Conservation (phyloP, 2,329 filamentous ascomycete species). For the Diatrype stigma region DNA sequence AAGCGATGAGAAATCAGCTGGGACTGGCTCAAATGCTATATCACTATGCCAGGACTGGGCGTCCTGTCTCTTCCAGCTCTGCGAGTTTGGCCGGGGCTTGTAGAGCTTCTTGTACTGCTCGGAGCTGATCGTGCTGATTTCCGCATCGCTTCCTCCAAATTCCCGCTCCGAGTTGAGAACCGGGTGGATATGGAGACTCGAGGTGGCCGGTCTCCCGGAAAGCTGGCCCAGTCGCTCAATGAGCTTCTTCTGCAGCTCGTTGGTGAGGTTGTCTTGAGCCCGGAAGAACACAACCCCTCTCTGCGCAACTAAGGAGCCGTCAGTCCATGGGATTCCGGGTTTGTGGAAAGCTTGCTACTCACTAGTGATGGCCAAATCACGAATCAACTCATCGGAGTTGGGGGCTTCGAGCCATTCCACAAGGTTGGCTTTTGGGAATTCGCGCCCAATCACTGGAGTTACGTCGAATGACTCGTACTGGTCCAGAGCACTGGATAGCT, state of each 20-base stretch:
- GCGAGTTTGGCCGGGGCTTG: slow-evolving; percentile 41
- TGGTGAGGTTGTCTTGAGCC: slow-evolving; percentile 40
- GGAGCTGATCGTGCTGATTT: slow-evolving; percentile 54
- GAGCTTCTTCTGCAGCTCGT: slow-evolving; percentile 39
- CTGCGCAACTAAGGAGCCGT: slow-evolving; percentile 33
- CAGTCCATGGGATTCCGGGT: slow-evolving; percentile 1
- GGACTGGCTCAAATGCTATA: slow-evolving; percentile 50
- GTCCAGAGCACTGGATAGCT: slow-evolving; percentile 38
- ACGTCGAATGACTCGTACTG: slow-evolving; percentile 31
- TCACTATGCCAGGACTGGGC: slow-evolving; percentile 49
- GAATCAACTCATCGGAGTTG: slow-evolving; percentile 28
- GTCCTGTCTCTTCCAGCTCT: slow-evolving; percentile 24
- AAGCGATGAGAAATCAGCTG: slow-evolving; percentile 50
- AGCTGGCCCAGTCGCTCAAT: slow-evolving; percentile 39
- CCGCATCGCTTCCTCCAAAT: slow-evolving; percentile 47
- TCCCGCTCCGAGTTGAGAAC: slow-evolving; percentile 31
- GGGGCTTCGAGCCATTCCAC: slow-evolving; percentile 18
- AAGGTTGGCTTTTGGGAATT: slow-evolving; percentile 28
- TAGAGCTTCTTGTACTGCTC: slow-evolving; percentile 50
- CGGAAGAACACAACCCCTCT: slow-evolving; percentile 48
- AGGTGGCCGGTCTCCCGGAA: slow-evolving; percentile 43
- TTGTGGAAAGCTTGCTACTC: not conserved
- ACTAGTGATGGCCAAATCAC: slow-evolving; percentile 21
- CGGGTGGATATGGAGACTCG: slow-evolving; percentile 51
- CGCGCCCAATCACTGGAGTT: slow-evolving; percentile 30